Evolutionary conservation across 2,329 filamentous ascomycete species (phyloP).

Genomic region (Colletotrichum sp.): DNA sequence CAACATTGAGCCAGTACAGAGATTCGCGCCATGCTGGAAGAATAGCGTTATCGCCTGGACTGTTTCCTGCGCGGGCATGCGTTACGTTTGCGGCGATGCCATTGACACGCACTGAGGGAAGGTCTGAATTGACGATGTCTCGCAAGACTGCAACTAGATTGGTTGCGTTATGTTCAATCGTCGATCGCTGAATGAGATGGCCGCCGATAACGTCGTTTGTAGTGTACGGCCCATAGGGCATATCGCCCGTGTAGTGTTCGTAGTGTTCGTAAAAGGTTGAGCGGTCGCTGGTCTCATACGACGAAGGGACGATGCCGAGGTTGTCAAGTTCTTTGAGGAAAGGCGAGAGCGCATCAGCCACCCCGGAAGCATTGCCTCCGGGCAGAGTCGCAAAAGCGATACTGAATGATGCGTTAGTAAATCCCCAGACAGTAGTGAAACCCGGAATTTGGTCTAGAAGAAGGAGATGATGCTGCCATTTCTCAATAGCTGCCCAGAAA

Average conservation of each 20-base stretch:
- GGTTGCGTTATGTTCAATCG: background rate
- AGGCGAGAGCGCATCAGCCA: background rate
- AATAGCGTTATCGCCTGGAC: constrained; percentile 14
- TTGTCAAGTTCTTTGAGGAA: background rate
- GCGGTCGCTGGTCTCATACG: background rate
- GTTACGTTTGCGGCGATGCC: constrained; percentile 11
- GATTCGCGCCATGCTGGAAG: constrained; percentile 35
- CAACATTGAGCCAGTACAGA: constrained; percentile 35
- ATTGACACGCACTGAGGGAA: background rate
- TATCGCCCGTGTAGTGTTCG: constrained; percentile 38
- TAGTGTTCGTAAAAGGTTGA: constrained; percentile 24
- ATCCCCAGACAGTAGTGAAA: background rate
- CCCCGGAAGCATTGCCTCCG: background rate
- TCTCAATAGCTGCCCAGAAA: background rate
- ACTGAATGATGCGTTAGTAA: background rate
- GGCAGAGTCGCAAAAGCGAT: background rate
- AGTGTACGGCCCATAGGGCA: constrained; percentile 33
- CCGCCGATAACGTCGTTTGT: background rate
- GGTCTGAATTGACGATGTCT: background rate
- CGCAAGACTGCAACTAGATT: background rate
- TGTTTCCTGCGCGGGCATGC: background rate
- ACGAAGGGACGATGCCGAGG: background rate
- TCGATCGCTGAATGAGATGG: background rate
- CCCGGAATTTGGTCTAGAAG: background rate
- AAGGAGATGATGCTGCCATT: background rate